phyloP scores from a whole-genome alignment of 1,284 basidiomycete species.

The Wallemia mellicola region DNA sequence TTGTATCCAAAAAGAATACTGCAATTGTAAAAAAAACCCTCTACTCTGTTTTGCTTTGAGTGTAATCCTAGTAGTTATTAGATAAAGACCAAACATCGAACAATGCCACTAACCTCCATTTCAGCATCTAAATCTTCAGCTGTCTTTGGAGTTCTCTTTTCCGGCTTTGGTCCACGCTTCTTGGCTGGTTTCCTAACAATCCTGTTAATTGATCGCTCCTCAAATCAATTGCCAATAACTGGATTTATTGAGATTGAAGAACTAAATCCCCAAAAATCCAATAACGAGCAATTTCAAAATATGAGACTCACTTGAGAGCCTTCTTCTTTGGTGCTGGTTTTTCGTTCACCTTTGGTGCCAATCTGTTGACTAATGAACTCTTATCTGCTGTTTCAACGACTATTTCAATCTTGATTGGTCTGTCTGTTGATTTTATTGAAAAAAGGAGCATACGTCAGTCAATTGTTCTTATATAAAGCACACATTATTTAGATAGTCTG shows the following conservation, averaged over 20 bases:
- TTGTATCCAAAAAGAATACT: neutral
- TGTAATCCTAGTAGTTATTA: neutral
- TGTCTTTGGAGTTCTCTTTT: neutral
- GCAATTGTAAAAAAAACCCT: too few species aligned
- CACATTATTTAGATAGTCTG: conserved; percentile 1
- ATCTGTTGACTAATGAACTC: neutral
- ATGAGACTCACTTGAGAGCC: neutral
- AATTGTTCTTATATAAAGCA: neutral
- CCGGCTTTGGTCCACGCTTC: neutral
- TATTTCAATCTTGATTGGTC: neutral
- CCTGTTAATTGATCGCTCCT: neutral
- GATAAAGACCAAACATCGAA: neutral
- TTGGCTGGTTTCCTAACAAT: neutral
- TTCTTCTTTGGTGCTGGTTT: too few species aligned
- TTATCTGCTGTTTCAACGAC: neutral
- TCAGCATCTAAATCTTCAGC: conserved; percentile 1
- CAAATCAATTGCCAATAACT: neutral
- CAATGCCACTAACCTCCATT: neutral
- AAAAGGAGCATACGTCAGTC: neutral
- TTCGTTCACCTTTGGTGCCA: neutral
- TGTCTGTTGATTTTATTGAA: neutral
- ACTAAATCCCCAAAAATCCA: neutral
- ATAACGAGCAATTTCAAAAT: neutral
- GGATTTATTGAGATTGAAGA: neutral
- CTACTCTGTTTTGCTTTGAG: neutral